Evolutionary conservation across 495 filamentous ascomycete genomes (phyloP).

Genomic region (Podospora didyma): DNA sequence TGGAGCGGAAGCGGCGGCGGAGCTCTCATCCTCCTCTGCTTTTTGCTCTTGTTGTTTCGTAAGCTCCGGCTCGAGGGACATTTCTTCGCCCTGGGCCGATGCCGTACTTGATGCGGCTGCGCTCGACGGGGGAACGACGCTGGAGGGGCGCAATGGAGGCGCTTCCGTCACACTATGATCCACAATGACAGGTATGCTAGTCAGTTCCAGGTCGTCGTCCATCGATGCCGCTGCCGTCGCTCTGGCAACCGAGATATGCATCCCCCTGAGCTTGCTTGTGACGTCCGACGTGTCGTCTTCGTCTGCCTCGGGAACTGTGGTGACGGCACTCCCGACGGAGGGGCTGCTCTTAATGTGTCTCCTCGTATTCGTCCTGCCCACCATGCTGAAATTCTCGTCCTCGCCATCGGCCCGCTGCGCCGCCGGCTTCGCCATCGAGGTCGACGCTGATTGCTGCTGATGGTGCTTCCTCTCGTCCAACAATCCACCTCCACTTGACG

Average conservation of each 20-base stretch:
- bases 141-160: conserved; percentile 22
- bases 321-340: conserved; percentile 68
- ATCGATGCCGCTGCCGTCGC: conserved; percentile 16
- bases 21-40: background rate
- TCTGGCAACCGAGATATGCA: conserved; percentile 30
- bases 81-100: background rate
- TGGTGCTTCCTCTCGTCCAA: conserved; percentile 31
- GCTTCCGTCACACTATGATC: conserved; percentile 29
- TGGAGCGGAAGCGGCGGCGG: background rate
- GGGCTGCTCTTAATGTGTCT: conserved; percentile 69
- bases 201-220: conserved; percentile 37
- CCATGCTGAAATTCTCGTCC: conserved; percentile 37
- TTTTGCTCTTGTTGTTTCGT: background rate
- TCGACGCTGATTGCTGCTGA: conserved; percentile 24
- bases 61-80: background rate
- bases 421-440: conserved; percentile 44
- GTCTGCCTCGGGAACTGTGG: conserved; percentile 65
- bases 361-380: conserved; percentile 59
- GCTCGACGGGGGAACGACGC: conserved; percentile 20
- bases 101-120: background rate
- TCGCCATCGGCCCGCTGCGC: conserved; percentile 36
- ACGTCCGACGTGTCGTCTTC: conserved; percentile 56
- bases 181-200: conserved; percentile 42
- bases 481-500: background rate
- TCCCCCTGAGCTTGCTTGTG: conserved; percentile 31